Percentiles rank a stretch among this genome's conserved stretches.
phyloP scores from a whole-genome alignment of 2,329 filamentous ascomycete genomes.

The Cladophialophora yegresii region DNA sequence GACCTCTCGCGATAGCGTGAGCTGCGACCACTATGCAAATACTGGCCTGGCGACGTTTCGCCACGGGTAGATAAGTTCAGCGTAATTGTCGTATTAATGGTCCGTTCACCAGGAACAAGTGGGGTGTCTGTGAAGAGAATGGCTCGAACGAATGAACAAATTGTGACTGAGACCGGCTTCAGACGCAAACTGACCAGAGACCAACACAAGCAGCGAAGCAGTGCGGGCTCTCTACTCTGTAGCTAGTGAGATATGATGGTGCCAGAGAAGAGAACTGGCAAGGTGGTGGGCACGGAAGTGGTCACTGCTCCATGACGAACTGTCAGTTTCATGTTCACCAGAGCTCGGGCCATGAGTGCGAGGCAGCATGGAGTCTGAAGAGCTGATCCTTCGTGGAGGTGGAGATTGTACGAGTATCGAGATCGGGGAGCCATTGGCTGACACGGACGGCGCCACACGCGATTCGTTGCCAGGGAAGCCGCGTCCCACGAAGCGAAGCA shows the following conservation, averaged over 20 bases:
- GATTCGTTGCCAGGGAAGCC: constrained; percentile 9
- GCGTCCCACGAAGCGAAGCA: neutral
- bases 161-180: neutral
- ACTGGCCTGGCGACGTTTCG: neutral
- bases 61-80: neutral
- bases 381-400: neutral
- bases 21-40: neutral
- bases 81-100: neutral
- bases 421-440: constrained; percentile 1
- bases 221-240: neutral
- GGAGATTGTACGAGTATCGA: neutral
- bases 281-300: constrained; percentile 7
- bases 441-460: neutral
- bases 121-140: neutral
- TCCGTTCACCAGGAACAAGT: neutral
- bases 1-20: neutral
- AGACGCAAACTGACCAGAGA: neutral
- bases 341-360: constrained; percentile 2
- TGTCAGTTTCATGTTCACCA: constrained; percentile 3
- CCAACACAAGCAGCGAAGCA: constrained; percentile 6
- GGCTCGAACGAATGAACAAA: neutral
- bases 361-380: neutral
- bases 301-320: constrained; percentile 5
- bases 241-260: neutral
- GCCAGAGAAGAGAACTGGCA: neutral